Conservation (phyloP, 2,329 filamentous ascomycete species). For the Trichoderma gracile region DNA sequence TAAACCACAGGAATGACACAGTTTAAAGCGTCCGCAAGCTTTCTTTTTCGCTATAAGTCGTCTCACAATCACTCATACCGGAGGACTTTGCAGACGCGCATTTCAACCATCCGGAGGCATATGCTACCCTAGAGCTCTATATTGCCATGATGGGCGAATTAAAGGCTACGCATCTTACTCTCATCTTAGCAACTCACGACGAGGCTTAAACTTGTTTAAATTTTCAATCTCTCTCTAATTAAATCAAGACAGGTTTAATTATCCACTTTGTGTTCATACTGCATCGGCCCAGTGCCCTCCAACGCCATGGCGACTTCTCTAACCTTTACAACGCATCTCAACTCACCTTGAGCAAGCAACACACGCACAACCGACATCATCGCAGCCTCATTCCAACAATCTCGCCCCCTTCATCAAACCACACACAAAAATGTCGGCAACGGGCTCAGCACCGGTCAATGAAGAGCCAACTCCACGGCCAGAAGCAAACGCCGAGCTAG, state of each 20-base stretch:
- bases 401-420: no score
- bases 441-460: neutral
- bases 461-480: neutral
- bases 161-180: neutral
- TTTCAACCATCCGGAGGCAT: no score
- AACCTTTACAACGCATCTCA: neutral
- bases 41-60: no score
- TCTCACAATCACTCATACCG: no score
- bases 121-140: neutral
- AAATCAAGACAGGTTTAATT: neutral
- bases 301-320: neutral
- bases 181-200: no score
- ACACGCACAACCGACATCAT: neutral
- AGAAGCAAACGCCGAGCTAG: neutral
- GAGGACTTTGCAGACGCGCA: no score
- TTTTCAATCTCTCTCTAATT: neutral
- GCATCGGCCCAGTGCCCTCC: no score
- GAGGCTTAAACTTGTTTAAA: neutral
- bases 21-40: no score
- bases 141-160: neutral
- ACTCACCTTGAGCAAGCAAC: no score
- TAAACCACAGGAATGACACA: no score
- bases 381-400: neutral
- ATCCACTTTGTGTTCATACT: neutral
- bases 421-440: conserved; percentile 5